Evolutionary conservation across 2,329 filamentous ascomycete genomes (phyloP), one percentile per base, ranked within the genome.

Genomic region (Emericellopsis cladophorae): DNA sequence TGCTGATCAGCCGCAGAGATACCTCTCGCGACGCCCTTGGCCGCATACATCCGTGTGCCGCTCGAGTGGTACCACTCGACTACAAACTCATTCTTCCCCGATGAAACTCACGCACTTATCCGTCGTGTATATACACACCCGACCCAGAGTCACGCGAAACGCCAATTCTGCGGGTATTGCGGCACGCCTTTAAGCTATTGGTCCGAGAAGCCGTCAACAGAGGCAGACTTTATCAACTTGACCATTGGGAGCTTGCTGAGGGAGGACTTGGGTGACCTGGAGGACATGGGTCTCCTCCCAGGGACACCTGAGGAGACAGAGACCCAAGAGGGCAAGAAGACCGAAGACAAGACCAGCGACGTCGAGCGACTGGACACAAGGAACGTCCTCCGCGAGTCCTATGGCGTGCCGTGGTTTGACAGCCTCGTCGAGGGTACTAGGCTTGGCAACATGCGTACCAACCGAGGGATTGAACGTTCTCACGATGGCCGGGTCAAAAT

Each of bases 161-260:
- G 85, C 39, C 76, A 87, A 49, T 95, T 95, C 60, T 95, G 89
- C 61, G 89, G 89, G 21, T 93, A 84, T 64, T 95, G 89, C 57
- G 89, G 89, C 40, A 94, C 88, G 0, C 83, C 84, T 11, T 66
- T 95, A 41, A 82, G 81, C 0, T 86, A 81, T 51, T 95, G 87
- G 87, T 81, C 79, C 37, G 88, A 94, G 58, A 61, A 75, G 21
- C 82, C 84, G 0, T 64, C 60, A 1, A 68, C 68, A 40, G 84
- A 92, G 55, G 81, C 81, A 11, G 78, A 88, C 7, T 90, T 75
- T 55, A 87, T 95, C 62, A 80, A 79, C 44, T 66, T 95, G 43
- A 84, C 87, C 0, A 66, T 95, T n/a, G 85, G 85, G 5, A 90
- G 81, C 49, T 65, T 95, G 40, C 56, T 75, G 31, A 71, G 73